Base-by-base conservation (phyloP, 2,329 filamentous ascomycete genomes). In the Scedosporium boydii region DNA sequence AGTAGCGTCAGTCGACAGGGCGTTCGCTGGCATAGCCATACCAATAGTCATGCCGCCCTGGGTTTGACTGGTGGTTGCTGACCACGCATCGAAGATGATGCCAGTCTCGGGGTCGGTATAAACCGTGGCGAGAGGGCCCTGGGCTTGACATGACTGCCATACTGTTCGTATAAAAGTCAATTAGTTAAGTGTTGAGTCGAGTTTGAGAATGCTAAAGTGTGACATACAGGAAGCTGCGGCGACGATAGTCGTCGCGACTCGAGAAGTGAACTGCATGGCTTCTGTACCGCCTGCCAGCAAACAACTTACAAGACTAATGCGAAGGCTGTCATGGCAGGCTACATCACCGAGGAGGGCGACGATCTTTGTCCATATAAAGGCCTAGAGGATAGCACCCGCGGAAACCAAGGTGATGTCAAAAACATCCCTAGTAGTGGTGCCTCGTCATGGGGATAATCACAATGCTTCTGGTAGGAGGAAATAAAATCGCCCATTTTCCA, bases 11-110 rank as follows among this genome's bases (percentile, higher is more conserved):
- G 69, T 76, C 0, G 73, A 76, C 59, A 79, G 66, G 1, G 80
- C 81, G 68, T 78, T 72, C 21, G 70, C 66, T 5, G 83, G 84
- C 16, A 87, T 72, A 1, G 80, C 80, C 60, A 87, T 68, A 68
- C 84, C 84, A 58, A 82, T 82, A 29, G 77, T 79, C 60, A 82
- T 76, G 42, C 78, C 78, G 62, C 78, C 80, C 59, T 69, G 66
- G 9, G 74, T 73, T 3, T 74, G 69, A 12, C 71, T 65, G 41
- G 65, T 65, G 9, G 66, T 64, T 18, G 80, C 76, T 12, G 71
- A 74, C 69, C 77, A 82, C 58, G 80, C 80, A 67, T 80, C 78
- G 70, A 85, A 84, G 29, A 71, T 73, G 66, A 85, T 84, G 21
- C 80, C 80, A 9, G 82, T 82, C 29, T 75, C 73, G 55, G 74